A percentile compares a stretch with the other conserved stretches of the same genome.
Conservation (phyloP, 2,329 filamentous ascomycete genomes). For the Colletotrichum echinochloae region DNA sequence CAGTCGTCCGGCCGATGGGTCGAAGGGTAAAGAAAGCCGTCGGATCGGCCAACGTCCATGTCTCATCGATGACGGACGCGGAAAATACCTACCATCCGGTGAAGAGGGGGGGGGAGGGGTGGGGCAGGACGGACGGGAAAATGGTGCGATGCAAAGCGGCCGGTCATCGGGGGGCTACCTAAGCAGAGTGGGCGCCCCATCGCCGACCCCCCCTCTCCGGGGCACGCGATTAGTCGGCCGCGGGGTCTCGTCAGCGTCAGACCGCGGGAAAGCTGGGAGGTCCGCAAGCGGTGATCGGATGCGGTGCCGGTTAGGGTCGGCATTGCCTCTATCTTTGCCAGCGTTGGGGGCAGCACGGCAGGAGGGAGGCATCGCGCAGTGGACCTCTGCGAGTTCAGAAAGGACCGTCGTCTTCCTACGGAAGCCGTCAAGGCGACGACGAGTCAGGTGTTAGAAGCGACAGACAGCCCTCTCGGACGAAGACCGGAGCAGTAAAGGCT, state of each 20-base stretch:
- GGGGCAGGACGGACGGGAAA: conserved; percentile 1
- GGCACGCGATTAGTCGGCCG: conserved; percentile 12
- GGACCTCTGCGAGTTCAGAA: neutral
- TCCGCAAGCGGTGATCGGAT: conserved; percentile 22
- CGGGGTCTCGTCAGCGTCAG: neutral
- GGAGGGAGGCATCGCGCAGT: conserved; percentile 1
- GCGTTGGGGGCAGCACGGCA: neutral
- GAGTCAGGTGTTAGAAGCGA: neutral
- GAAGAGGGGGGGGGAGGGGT: too few relatives aligned
- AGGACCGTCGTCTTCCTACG: neutral
- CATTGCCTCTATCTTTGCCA: conserved; percentile 1
- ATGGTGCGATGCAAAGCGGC: conserved; percentile 24
- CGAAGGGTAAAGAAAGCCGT: neutral
- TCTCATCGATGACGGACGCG: conserved; percentile 11
- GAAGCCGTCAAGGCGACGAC: neutral
- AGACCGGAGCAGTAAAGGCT: neutral
- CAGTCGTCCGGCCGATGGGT: neutral
- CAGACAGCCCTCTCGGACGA: neutral
- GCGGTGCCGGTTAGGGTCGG: conserved; percentile 19
- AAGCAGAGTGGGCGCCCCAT: conserved; percentile 6
- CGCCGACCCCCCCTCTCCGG: conserved; percentile 21
- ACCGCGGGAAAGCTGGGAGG: conserved; percentile 17
- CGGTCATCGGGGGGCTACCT: conserved; percentile 24
- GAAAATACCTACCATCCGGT: conserved; percentile 1
- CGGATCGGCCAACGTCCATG: neutral